These are phyloP conservation scores for Suillus discolor DNA, from an alignment of 768 basidiomycete genomes.

Conservation along the genomic window DNA sequence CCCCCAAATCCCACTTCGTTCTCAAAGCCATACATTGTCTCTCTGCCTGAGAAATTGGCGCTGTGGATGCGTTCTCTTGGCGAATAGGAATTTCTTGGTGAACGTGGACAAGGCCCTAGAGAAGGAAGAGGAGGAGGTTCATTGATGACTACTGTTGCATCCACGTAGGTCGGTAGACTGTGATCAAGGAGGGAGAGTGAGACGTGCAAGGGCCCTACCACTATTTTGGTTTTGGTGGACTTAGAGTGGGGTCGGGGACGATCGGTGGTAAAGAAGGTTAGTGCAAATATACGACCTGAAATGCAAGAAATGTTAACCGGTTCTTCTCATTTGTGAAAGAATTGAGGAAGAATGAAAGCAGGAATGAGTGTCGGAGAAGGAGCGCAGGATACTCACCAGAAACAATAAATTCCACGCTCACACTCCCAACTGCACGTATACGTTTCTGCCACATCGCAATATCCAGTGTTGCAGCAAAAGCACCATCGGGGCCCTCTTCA, in stretches of 20 bases:
- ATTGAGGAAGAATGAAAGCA: too few species aligned
- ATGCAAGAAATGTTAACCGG: not conserved
- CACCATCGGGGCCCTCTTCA: slow-evolving; percentile 46
- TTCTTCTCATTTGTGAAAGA: too few species aligned
- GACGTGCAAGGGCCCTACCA: slow-evolving; percentile 41
- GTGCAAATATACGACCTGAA: slow-evolving; percentile 30
- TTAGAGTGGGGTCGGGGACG: slow-evolving; percentile 7
- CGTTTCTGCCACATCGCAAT: slow-evolving; percentile 66
- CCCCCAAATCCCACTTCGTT: too few species aligned
- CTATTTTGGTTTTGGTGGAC: not conserved
- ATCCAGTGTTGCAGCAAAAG: slow-evolving; percentile 54
- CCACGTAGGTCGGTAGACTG: slow-evolving; percentile 60
- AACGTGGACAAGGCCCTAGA: slow-evolving; percentile 15
- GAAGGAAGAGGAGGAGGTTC: slow-evolving; percentile 27
- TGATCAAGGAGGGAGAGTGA: slow-evolving; percentile 53
- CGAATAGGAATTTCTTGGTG: slow-evolving; percentile 5
- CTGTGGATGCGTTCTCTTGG: not conserved
- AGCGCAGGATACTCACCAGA: slow-evolving; percentile 22
- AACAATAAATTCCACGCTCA: slow-evolving; percentile 69
- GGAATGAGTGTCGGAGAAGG: too few species aligned
- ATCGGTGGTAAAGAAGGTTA: slow-evolving; percentile 24
- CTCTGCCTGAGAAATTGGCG: not conserved
- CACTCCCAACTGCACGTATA: slow-evolving; percentile 60
- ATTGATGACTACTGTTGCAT: slow-evolving; percentile 51
- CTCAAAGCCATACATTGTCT: not conserved